Evolutionary conservation across 129 eudicot genomes (phyloP), one percentile per base, ranked within the genome.

Genomic region (Daucus carota): DNA sequence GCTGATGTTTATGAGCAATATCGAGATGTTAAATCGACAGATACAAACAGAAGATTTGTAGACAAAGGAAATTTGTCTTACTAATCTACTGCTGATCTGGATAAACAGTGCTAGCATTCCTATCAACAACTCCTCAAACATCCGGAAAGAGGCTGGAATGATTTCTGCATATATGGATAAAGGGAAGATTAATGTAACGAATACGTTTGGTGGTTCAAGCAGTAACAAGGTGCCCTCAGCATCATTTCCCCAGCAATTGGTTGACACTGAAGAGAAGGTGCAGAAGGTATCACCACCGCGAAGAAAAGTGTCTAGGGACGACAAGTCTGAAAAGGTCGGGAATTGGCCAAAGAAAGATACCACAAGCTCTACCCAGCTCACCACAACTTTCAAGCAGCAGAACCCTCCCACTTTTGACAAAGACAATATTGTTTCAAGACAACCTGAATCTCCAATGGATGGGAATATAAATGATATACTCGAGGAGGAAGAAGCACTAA

Each of bases 401-500:
- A 89, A 76, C 44, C 45, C 84, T 26, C 79, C 84, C 67, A 82
- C 46, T 72, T 75, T 85, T 47, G 83, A 28, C 73, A 76, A 85
- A 17, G 87, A 72, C 72, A 86, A 75, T 75, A 72, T 45, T 67
- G 73, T 81, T 44, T 52, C 88, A 32, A 89, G 78, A 72, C 90
- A 77, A 68, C 77, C 84, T 24, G 96, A 89, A 77, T 75, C 86
- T 52, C 87, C 78, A 15, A 47, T 68, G 81, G 96, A 95, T 82
- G 97, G 88, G 67, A 89, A 82, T 79, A 86, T 95, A 44, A 87
- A 88, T 69, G 97, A 87, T 72, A 85, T 95, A 80, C 87, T 95
- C 40, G 96, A 95, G 99, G 98, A 91, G 75, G 98, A 94, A 82
- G 98, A 87, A 81, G 98, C 98, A 20, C 83, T 94, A 68, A 89